These are phyloP conservation scores for Withania somnifera DNA, from an alignment of 305 asterid genomes.

Conservation along the genomic window DNA sequence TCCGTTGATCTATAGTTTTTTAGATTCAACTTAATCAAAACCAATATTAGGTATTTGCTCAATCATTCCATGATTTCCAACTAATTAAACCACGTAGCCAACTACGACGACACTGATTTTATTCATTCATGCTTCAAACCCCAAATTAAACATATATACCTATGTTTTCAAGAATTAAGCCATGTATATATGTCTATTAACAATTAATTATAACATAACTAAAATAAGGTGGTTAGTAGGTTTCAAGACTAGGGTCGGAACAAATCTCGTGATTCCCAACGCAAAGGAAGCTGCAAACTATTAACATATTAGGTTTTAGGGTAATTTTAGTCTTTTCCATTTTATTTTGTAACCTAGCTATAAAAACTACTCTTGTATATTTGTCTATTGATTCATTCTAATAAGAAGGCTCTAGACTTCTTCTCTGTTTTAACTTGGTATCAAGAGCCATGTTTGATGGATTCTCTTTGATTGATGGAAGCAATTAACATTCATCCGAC, in stretches of 20 bases:
- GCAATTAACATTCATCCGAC: no score
- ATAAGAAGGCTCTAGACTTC: no score
- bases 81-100: slow-evolving; percentile 1
- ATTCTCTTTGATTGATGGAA: no score
- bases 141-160: not conserved
- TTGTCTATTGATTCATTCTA: no score
- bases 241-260: slow-evolving; percentile 30
- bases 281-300: slow-evolving; percentile 73
- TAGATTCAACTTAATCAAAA: not conserved
- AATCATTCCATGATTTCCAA: not conserved
- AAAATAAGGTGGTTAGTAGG: slow-evolving; percentile 13
- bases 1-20: not conserved
- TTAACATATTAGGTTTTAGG: no score
- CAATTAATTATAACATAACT: not conserved
- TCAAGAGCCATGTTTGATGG: no score
- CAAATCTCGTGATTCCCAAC: slow-evolving; percentile 78
- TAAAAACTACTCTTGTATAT: no score
- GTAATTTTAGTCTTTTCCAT: no score
- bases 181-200: not conserved
- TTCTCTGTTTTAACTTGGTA: no score
- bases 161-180: not conserved
- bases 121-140: not conserved
- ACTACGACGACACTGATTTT: not conserved
- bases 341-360: no score
- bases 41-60: not conserved